Percentiles rank a stretch among this genome's conserved stretches.
These are phyloP conservation scores for Candida gorgasii DNA, from an alignment of 805 yeast genomes.

Conservation along the genomic window DNA sequence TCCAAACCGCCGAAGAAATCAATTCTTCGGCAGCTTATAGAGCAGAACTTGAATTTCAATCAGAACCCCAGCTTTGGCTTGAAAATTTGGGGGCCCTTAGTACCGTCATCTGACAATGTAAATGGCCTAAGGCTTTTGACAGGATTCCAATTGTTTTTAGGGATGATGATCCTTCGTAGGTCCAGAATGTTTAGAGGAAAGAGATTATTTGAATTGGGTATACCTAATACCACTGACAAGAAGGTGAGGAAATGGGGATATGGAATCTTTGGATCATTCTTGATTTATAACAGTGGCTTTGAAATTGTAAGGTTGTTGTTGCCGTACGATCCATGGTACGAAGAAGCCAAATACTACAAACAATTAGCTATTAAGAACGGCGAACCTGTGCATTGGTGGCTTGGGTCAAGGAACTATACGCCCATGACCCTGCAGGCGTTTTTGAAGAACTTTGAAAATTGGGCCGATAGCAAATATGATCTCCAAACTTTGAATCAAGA, in stretches of 20 bases:
- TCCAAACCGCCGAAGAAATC: background rate
- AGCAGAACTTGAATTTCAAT: background rate
- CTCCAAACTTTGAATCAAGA: slow-evolving; percentile 3
- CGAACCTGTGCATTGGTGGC: slow-evolving; percentile 57
- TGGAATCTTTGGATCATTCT: slow-evolving; percentile 39
- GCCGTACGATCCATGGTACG: slow-evolving; percentile 68
- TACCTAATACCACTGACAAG: slow-evolving; percentile 17
- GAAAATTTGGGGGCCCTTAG: slow-evolving; percentile 66
- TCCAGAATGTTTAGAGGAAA: slow-evolving; percentile 19
- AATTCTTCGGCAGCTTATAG: background rate
- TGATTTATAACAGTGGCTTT: slow-evolving; percentile 55
- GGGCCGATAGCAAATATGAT: slow-evolving; percentile 5
- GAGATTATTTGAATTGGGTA: slow-evolving; percentile 11
- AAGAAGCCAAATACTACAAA: slow-evolving; percentile 61
- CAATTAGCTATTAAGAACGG: slow-evolving; percentile 50
- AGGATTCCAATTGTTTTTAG: slow-evolving; percentile 54
- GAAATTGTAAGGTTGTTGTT: slow-evolving; percentile 53
- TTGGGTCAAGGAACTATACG: slow-evolving; percentile 59
- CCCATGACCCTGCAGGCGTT: slow-evolving; percentile 51
- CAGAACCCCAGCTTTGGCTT: slow-evolving; percentile 58
- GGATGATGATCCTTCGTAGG: slow-evolving; percentile 29
- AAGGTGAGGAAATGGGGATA: slow-evolving; percentile 18
- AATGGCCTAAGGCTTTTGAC: slow-evolving; percentile 54
- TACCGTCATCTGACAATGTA: slow-evolving; percentile 68
- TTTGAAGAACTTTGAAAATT: slow-evolving; percentile 24